Evolutionary conservation across 2,329 filamentous ascomycete species (phyloP).

Genomic region (Aspergillus hortae): DNA sequence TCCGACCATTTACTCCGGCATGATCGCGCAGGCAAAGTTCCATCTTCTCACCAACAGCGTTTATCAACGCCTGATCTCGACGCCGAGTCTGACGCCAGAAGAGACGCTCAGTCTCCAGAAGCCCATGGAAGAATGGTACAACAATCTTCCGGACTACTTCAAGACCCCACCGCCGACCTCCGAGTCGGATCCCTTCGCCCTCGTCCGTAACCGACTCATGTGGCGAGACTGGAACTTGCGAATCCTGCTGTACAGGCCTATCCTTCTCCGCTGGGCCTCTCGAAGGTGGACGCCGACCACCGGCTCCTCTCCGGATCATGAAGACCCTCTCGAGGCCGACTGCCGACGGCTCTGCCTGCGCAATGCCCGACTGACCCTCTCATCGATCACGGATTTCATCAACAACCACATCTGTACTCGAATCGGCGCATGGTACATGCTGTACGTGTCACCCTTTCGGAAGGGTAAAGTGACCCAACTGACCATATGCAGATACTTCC

Average conservation of each 20-base stretch:
- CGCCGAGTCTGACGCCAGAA: slow-evolving; percentile 38
- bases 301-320: slow-evolving; percentile 23
- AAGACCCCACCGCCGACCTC: slow-evolving; percentile 30
- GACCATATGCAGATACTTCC: slow-evolving; percentile 34
- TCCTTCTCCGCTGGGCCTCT: slow-evolving; percentile 40
- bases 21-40: slow-evolving; percentile 42
- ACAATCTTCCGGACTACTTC: slow-evolving; percentile 39
- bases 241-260: slow-evolving; percentile 43
- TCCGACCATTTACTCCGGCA: slow-evolving; percentile 42
- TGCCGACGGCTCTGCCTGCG: slow-evolving; percentile 39
- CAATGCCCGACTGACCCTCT: slow-evolving; percentile 40
- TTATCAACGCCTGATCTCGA: slow-evolving; percentile 44
- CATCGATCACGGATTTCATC: slow-evolving; percentile 41
- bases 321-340: slow-evolving; percentile 36
- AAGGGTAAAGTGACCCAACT: neutral
- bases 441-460: slow-evolving; percentile 24
- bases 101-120: slow-evolving; percentile 40
- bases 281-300: slow-evolving; percentile 32
- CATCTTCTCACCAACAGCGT: slow-evolving; percentile 44
- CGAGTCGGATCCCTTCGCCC: slow-evolving; percentile 34
- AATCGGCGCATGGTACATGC: slow-evolving; percentile 43
- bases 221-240: slow-evolving; percentile 45
- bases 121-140: slow-evolving; percentile 43
- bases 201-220: slow-evolving; percentile 38
- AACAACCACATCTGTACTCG: slow-evolving; percentile 38